Evolutionary conservation across 2,329 filamentous ascomycete genomes (phyloP), one percentile per base, ranked within the genome.

Genomic region (Dothideomycetes sp.): DNA sequence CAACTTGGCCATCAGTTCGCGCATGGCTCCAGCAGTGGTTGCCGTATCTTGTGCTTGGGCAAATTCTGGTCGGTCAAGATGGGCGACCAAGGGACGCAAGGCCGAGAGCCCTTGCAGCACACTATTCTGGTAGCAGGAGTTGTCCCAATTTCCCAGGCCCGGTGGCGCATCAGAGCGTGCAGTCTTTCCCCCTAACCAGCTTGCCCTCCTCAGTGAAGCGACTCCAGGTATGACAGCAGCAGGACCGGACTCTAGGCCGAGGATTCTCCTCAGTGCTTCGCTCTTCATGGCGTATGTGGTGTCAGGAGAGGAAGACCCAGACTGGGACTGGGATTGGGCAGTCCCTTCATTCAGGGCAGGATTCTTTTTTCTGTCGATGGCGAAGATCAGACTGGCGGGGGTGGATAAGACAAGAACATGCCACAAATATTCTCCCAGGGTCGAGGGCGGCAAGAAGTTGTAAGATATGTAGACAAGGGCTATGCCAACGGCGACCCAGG

Each of bases 91-190:
- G 4, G 80, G 74, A 13, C 74, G 71, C 20, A 96, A 68, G 4
- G 88, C 82, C 1, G 88, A 80, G 29, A 96, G 54, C 20, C 67
- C 68, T 48, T 64, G 58, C 9, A 98, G 76, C 15, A 95, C 81
- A 57, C 88, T 95, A 61, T 98, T 98, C 62, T 96, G 91, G 60
- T 94, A 98, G 67, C 91, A 96, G 1, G 87, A 94, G 58, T 95
- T 94, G 65, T 94, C 85, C 65, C 80, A 81, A 59, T 98, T 98
- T 8, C 85, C 86, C 39, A 96, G 65, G 0, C 91, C 91, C 1
- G 68, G 57, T 11, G 68, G 68, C 10, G 55, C 59, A 43, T 59
- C 53, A 9, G 53, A 54, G 13, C 4, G 12, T 2, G 32, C 30
- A 18, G 19, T 19, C 8, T 35, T 18, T 12, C 32, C 40, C 15